Conservation (phyloP, 805 yeast species). For the Saturnispora ahearnii region DNA sequence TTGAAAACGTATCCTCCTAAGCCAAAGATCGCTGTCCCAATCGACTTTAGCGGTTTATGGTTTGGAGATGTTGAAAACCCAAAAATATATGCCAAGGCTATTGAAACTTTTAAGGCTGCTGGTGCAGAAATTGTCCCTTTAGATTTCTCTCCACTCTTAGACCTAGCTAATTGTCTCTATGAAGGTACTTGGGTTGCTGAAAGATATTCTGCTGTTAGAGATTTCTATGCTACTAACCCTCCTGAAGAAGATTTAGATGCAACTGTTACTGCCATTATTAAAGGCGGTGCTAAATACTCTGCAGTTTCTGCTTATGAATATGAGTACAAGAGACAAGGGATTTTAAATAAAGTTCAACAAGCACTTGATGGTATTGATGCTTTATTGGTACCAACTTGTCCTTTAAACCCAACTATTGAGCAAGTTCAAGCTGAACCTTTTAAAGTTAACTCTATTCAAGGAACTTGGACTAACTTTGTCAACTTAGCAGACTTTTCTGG, state of each 20-base stretch:
- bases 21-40: constrained; percentile 73
- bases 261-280: constrained; percentile 66
- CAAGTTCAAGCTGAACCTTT: constrained; percentile 73
- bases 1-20: constrained; percentile 45
- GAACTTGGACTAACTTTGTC: constrained; percentile 97
- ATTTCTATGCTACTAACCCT: constrained; percentile 61
- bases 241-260: constrained; percentile 72
- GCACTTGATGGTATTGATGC: constrained; percentile 59
- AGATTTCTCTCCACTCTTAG: constrained; percentile 69
- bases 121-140: constrained; percentile 53
- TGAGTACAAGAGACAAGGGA: constrained; percentile 81
- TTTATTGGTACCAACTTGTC: constrained; percentile 86
- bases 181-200: constrained; percentile 99
- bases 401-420: constrained; percentile 76
- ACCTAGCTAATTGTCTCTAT: constrained; percentile 78
- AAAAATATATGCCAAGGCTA: constrained; percentile 51
- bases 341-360: constrained; percentile 54
- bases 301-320: constrained; percentile 79
- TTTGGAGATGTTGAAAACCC: constrained; percentile 77
- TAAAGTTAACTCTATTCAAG: constrained; percentile 78
- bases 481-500: constrained; percentile 92
- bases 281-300: constrained; percentile 64
- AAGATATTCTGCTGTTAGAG: constrained; percentile 75
- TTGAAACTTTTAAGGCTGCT: constrained; percentile 39
- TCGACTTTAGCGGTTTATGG: constrained; percentile 51